Evolutionary conservation across 805 yeast genomes (phyloP), one percentile per base, ranked within the genome.

Genomic region (Candida ovalis): DNA sequence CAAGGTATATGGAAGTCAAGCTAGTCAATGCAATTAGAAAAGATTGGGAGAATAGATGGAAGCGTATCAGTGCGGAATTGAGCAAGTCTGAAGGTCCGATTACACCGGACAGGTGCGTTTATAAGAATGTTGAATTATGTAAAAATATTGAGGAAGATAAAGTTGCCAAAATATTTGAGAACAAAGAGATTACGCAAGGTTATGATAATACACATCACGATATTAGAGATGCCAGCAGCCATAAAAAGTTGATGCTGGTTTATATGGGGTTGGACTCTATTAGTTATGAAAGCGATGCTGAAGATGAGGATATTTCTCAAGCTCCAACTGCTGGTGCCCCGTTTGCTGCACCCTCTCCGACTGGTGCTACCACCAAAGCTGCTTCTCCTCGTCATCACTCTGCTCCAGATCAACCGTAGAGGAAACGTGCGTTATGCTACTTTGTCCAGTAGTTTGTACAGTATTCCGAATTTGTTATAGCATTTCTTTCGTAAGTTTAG

Each of bases 41-140:
- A 24, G 77, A 73, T 55, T 73, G 75, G 74, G 68, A 68, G 18
- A 60, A 52, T 22, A 61, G 77, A 47, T 70, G 73, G 73, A 67
- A 63, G 43, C 57, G 77, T 37, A 64, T 73, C 21, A 55, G 61
- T 43, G 45, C 47, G n/a, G 71, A 64, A 15, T 46, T 68, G 45
- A 35, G 38, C 22, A 35, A 10, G 7, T 66, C 68, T 1, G 59
- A 55, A 35, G 58, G 61, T 19, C 3, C 28, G 17, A 59, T 66
- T 42, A 59, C 57, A 19, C 49, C 57, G 21, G 67, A 63, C n/a
- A 50, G 70, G 30, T 67, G 71, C 38, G 46, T 54, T 10, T 52
- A 53, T 40, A 67, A 67, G 49, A 61, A 62, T 22, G 52, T 59
- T 21, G 69, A 67, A 45, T 47, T 68, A 13, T 63, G 70, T 48